phyloP scores from a whole-genome alignment of 306 rosid genomes.

The Crotalaria pallida region DNA sequence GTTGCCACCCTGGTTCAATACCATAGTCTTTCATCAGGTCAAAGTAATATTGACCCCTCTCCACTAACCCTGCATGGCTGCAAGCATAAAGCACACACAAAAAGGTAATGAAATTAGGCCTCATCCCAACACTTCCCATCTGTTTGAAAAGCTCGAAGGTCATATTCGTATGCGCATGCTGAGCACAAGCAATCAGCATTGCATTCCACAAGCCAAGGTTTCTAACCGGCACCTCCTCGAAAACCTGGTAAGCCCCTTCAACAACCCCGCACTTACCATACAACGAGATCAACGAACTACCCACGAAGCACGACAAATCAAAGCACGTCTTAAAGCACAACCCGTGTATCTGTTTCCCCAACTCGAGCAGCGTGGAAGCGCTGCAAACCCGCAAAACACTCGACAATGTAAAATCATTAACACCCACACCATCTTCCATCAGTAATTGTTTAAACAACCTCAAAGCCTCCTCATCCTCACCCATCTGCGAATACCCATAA shows the following conservation, averaged over 20 bases:
- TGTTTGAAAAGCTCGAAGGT: slow-evolving; percentile 53
- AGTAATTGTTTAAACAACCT: slow-evolving; percentile 54
- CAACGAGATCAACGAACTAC: slow-evolving; percentile 67
- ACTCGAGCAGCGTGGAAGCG: slow-evolving; percentile 52
- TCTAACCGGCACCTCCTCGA: slow-evolving; percentile 43
- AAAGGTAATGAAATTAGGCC: slow-evolving; percentile 81
- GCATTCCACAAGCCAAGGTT: slow-evolving; percentile 96
- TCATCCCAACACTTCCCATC: slow-evolving; percentile 53
- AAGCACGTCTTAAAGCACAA: slow-evolving; percentile 68
- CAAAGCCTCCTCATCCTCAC: slow-evolving; percentile 64
- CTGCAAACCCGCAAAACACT: slow-evolving; percentile 74
- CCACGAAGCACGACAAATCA: slow-evolving; percentile 69
- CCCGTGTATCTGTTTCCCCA: slow-evolving; percentile 75
- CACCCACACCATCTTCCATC: slow-evolving; percentile 30
- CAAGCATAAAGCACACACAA: slow-evolving; percentile 76
- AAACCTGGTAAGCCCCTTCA: slow-evolving; percentile 62
- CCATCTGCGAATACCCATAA: slow-evolving; percentile 60
- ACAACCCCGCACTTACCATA: slow-evolving; percentile 76
- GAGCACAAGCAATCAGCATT: slow-evolving; percentile 75
- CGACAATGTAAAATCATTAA: slow-evolving; percentile 76
- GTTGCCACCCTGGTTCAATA: slow-evolving; percentile 69
- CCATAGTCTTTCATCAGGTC: slow-evolving; percentile 56
- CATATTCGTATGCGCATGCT: slow-evolving; percentile 59
- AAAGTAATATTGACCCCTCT: slow-evolving; percentile 55
- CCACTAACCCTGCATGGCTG: slow-evolving; percentile 84